These are phyloP conservation scores for Artemisia tridentata DNA, from an alignment of 129 eudicot genomes.

Conservation along the genomic window DNA sequence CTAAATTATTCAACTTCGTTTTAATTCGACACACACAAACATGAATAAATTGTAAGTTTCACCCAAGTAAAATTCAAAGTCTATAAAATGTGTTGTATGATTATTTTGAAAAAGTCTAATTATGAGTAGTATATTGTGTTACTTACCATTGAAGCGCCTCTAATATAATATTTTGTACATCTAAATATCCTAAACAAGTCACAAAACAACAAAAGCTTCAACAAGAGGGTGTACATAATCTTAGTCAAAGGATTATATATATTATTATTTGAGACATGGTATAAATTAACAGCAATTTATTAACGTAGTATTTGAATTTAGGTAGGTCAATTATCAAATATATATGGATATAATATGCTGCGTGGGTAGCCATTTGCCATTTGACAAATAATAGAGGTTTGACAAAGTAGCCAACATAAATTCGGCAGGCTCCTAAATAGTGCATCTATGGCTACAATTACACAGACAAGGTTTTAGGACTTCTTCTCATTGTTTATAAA, in stretches of 20 bases:
- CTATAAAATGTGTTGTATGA: too few relatives aligned
- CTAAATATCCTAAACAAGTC: too few relatives aligned
- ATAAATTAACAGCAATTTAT: not conserved
- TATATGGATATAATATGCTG: not conserved
- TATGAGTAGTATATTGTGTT: too few relatives aligned
- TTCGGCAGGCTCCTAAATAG: slow-evolving; percentile 8
- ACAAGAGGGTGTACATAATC: not conserved
- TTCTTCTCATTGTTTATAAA: not conserved
- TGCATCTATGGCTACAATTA: slow-evolving; percentile 1
- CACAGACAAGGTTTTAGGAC: not conserved
- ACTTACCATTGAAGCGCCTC: too few relatives aligned
- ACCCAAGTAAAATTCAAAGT: too few relatives aligned
- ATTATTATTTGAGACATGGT: too few relatives aligned
- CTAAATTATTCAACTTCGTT: not conserved
- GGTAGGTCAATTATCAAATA: not conserved
- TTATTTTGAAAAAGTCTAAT: too few relatives aligned
- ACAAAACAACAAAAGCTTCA: not conserved
- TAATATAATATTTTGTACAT: too few relatives aligned
- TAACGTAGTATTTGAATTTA: not conserved
- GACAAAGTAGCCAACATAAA: slow-evolving; percentile 18
- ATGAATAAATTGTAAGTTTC: too few relatives aligned
- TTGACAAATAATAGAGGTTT: slow-evolving; percentile 19
- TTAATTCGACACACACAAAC: not conserved
- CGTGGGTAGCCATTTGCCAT: slow-evolving; percentile 12
- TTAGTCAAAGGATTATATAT: too few relatives aligned